Conservation (phyloP, 176 grass and related monocot species). For the Oryza brachyantha region DNA sequence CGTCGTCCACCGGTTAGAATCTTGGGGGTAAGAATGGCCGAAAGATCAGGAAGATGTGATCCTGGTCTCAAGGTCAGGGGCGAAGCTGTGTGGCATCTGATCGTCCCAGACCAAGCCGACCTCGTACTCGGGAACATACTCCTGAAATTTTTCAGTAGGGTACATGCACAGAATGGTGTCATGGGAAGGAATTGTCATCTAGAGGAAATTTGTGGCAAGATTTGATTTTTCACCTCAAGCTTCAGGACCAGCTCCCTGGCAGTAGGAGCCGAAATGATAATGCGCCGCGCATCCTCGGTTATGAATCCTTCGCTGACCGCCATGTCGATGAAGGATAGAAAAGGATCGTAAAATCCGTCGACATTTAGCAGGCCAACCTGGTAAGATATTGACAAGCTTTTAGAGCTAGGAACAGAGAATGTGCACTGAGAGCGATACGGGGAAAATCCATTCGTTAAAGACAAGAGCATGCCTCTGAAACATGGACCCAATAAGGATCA, state of each 20-base stretch:
- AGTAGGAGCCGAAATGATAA: constrained; percentile 74
- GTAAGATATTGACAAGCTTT: constrained; percentile 3
- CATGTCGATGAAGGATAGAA: constrained; percentile 86
- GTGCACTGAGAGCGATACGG: background rate
- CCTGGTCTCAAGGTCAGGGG: constrained; percentile 46
- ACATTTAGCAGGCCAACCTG: constrained; percentile 93
- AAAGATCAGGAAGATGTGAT: constrained; percentile 45
- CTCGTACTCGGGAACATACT: constrained; percentile 66
- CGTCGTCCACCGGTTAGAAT: constrained; percentile 4
- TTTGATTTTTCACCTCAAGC: constrained; percentile 59
- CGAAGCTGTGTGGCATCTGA: constrained; percentile 47
- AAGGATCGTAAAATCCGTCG: constrained; percentile 82
- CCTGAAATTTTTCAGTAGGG: constrained; percentile 46
- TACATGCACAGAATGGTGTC: background rate
- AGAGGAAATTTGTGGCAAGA: background rate
- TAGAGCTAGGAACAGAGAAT: background rate
- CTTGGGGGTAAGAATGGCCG: background rate
- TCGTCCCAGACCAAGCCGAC: constrained; percentile 78
- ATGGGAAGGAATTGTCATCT: background rate
- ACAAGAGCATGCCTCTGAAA: background rate
- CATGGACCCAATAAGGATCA: background rate
- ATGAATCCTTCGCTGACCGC: constrained; percentile 87
- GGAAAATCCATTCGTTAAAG: background rate
- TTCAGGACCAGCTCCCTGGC: constrained; percentile 75
- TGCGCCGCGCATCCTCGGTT: constrained; percentile 52